Conservation (phyloP, 179 eudicot genomes). For the Spergularia azorica region DNA sequence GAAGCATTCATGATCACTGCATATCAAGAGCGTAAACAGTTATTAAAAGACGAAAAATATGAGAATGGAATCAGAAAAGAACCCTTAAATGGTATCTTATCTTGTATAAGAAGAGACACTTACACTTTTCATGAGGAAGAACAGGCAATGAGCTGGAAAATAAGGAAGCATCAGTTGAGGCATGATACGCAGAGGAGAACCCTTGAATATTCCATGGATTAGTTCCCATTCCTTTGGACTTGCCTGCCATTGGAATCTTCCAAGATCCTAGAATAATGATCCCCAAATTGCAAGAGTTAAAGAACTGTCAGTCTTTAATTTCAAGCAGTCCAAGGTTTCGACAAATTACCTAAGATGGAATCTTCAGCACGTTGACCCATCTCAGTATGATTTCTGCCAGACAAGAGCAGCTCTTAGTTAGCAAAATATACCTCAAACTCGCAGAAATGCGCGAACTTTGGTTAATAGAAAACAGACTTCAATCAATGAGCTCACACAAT, state of each 20-base stretch:
- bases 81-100: background rate
- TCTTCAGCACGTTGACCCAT: slow-evolving; percentile 45
- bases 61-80: slow-evolving; percentile 23
- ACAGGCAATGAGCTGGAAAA: slow-evolving; percentile 90
- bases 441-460: background rate
- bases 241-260: slow-evolving; percentile 34
- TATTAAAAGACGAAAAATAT: background rate
- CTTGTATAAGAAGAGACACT: slow-evolving; percentile 15
- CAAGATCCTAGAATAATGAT: slow-evolving; percentile 40
- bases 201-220: slow-evolving; percentile 45
- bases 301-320: background rate
- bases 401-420: background rate
- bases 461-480: background rate
- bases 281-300: slow-evolving; percentile 9
- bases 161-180: slow-evolving; percentile 61
- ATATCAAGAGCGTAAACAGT: slow-evolving; percentile 7
- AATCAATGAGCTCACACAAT: background rate
- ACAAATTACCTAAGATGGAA: slow-evolving; percentile 36
- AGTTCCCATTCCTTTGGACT: slow-evolving; percentile 41
- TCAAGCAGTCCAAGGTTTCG: background rate
- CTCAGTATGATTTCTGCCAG: slow-evolving; percentile 33
- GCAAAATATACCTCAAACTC: background rate
- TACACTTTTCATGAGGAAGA: slow-evolving; percentile 77
- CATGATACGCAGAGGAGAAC: slow-evolving; percentile 39
- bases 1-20: slow-evolving; percentile 53